Percentiles rank a stretch among this genome's conserved stretches.
Evolutionary conservation across 2,329 filamentous ascomycete genomes (phyloP).

Genomic region (Diaporthe sp.): DNA sequence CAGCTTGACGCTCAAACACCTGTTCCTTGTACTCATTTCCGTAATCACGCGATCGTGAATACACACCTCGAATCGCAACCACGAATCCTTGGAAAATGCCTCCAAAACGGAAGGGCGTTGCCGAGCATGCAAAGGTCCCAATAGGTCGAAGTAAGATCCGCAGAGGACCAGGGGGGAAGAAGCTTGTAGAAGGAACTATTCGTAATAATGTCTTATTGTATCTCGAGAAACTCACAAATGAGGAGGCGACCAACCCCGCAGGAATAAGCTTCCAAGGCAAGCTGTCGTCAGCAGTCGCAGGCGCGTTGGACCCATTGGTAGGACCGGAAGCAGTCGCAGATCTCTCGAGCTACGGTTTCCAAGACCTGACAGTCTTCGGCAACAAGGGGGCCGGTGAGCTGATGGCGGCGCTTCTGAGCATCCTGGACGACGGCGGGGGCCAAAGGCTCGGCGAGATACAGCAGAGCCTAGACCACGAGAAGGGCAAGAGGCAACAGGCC

Average conservation of each 20-base stretch:
- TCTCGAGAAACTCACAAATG: not conserved
- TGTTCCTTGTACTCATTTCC: not conserved
- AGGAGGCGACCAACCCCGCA: not conserved
- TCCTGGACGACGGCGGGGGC: not conserved
- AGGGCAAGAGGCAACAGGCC: too few relatives aligned
- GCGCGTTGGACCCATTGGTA: not conserved
- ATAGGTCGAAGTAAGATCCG: not conserved
- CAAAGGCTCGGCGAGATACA: not conserved
- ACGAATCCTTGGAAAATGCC: not conserved
- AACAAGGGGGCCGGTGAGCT: not conserved
- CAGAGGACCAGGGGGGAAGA: not conserved
- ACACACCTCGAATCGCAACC: too few relatives aligned
- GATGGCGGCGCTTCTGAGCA: not conserved
- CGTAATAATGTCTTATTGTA: not conserved
- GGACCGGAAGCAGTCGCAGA: not conserved
- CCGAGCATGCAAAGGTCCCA: not conserved
- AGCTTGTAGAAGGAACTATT: not conserved
- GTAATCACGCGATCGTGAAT: not conserved
- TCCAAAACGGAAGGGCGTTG: not conserved
- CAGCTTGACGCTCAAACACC: not conserved
- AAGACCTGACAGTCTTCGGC: not conserved
- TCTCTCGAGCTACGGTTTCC: not conserved
- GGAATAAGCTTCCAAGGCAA: not conserved
- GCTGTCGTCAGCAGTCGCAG: not conserved
- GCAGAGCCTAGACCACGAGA: too few relatives aligned